Conservation (phyloP, 371 early-diverging fungal species). For the Mortierella sp. region DNA sequence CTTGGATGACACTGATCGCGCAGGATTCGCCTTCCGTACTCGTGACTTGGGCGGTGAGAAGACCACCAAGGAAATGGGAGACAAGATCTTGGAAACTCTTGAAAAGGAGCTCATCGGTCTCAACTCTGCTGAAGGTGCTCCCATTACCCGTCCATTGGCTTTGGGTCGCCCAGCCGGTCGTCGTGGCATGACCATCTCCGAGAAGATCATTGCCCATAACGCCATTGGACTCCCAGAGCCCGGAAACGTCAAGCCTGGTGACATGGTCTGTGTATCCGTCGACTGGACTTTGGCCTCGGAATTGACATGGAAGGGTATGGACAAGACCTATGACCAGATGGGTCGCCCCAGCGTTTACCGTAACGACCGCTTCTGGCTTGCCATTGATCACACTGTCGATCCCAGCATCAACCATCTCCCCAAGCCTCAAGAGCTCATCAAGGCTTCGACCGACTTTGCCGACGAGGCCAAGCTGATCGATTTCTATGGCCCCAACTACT, state of each 20-base stretch:
- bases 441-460: constrained; percentile 73
- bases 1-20: constrained; percentile 78
- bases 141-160: constrained; percentile 53
- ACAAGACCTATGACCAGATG: constrained; percentile 82
- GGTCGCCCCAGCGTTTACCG: constrained; percentile 77
- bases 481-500: constrained; percentile 79
- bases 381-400: constrained; percentile 83
- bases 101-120: constrained; percentile 62
- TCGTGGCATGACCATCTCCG: constrained; percentile 77
- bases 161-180: constrained; percentile 60
- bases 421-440: constrained; percentile 74
- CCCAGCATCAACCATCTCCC: constrained; percentile 76
- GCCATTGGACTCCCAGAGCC: constrained; percentile 74
- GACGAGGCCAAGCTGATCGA: constrained; percentile 77
- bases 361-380: constrained; percentile 86
- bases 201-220: constrained; percentile 78
- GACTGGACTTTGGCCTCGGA: constrained; percentile 87
- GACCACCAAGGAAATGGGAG: constrained; percentile 88
- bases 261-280: constrained; percentile 82
- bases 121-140: constrained; percentile 62
- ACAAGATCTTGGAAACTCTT: constrained; percentile 84
- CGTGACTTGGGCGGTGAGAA: constrained; percentile 89
- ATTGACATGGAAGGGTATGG: constrained; percentile 87
- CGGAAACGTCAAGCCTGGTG: constrained; percentile 75
- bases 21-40: constrained; percentile 83